These are phyloP conservation scores for Linum trigynum DNA, from an alignment of 345 rosid species.

Conservation along the genomic window DNA sequence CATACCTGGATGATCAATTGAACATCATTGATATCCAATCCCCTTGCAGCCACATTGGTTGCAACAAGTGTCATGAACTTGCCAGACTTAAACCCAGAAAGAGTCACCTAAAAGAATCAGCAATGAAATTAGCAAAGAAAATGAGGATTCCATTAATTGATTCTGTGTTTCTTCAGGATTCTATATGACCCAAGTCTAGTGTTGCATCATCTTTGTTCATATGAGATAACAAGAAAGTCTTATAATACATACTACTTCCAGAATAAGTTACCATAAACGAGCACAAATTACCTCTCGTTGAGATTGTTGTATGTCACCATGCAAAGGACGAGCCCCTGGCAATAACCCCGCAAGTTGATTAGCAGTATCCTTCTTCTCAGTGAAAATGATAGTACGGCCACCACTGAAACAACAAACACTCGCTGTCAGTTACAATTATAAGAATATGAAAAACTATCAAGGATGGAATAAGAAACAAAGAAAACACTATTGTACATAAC, in stretches of 20 bases:
- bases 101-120: constrained; percentile 53
- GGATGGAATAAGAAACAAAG: neutral
- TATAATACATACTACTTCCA: neutral
- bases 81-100: constrained; percentile 82
- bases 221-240: neutral
- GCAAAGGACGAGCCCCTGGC: constrained; percentile 80
- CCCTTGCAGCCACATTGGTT: constrained; percentile 96
- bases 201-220: no score
- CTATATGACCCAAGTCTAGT: no score
- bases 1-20: constrained; percentile 91
- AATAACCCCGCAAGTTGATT: constrained; percentile 80
- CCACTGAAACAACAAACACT: constrained; percentile 46
- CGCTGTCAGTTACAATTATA: neutral
- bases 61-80: constrained; percentile 86
- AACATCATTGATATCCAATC: constrained; percentile 90
- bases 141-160: neutral
- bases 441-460: neutral
- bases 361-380: constrained; percentile 81
- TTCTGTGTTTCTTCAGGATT: neutral
- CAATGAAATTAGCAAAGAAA: constrained; percentile 2
- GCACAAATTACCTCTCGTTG: constrained; percentile 66
- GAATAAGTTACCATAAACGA: no score
- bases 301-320: constrained; percentile 90
- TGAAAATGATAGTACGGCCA: constrained; percentile 82
- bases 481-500: constrained; percentile 6